phyloP scores from a whole-genome alignment of 2,329 filamentous ascomycete species.

The Erysiphe pulchra region DNA sequence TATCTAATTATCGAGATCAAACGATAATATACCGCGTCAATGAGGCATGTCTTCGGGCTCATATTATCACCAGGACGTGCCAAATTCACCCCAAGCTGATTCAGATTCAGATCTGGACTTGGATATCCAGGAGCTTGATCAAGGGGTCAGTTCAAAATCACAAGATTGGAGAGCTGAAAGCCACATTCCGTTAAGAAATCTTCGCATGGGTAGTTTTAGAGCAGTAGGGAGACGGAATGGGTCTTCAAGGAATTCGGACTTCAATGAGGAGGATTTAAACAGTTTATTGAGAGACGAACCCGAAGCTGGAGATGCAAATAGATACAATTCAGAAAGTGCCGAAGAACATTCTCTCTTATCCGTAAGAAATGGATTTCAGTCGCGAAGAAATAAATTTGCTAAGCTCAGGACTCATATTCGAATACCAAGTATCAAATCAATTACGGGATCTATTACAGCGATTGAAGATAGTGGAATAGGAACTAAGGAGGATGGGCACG shows the following conservation, averaged over 20 bases:
- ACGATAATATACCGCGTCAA: conserved; percentile 9
- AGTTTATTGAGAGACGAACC: conserved; percentile 39
- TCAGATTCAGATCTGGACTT: conserved; percentile 55
- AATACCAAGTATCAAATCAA: conserved; percentile 41
- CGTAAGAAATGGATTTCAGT: conserved; percentile 10
- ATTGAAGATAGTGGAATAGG: conserved; percentile 11
- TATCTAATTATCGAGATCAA: no score
- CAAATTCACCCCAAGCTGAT: conserved; percentile 38
- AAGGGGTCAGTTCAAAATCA: conserved; percentile 25
- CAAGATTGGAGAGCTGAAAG: conserved; percentile 10
- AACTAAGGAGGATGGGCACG: conserved; percentile 27
- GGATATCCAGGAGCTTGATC: conserved; percentile 46
- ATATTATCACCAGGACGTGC: conserved; percentile 16
- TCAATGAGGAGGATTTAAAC: conserved; percentile 37
- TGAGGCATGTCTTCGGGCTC: conserved; percentile 15
- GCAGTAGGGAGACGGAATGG: conserved; percentile 23
- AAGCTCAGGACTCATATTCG: conserved; percentile 28
- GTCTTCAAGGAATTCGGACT: conserved; percentile 34
- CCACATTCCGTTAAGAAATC: conserved; percentile 42
- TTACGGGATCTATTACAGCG: conserved; percentile 1
- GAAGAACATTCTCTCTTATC: neutral
- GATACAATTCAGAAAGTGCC: neutral
- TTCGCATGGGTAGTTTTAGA: conserved; percentile 39
- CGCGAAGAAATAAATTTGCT: conserved; percentile 16
- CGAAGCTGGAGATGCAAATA: conserved; percentile 16